Evolutionary conservation across 257 asterid species (phyloP).

Genomic region (Capsicum baccatum): DNA sequence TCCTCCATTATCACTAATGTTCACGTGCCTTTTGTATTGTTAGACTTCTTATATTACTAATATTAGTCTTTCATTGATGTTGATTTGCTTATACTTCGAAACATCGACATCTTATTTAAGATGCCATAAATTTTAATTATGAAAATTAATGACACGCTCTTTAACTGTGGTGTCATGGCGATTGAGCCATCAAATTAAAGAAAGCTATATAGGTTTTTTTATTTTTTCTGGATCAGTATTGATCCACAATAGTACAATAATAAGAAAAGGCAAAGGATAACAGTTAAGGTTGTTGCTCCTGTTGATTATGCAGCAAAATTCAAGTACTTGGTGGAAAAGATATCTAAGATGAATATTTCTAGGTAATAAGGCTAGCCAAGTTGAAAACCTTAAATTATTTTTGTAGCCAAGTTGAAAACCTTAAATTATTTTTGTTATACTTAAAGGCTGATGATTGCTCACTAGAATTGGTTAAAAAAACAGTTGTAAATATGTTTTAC

Average conservation of each 20-base stretch:
- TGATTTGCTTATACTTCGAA: slow-evolving; percentile 73
- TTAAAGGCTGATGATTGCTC: not conserved
- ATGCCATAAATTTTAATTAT: slow-evolving; percentile 92
- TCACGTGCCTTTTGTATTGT: not conserved
- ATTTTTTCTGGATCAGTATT: slow-evolving; percentile 78
- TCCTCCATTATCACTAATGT: no score
- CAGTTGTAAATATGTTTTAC: not conserved
- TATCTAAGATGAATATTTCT: slow-evolving; percentile 57
- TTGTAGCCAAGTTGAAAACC: not conserved
- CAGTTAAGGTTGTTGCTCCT: slow-evolving; percentile 66
- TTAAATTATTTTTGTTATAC: not conserved
- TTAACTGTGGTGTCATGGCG: slow-evolving; percentile 90
- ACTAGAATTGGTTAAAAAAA: not conserved
- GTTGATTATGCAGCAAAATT: slow-evolving; percentile 83
- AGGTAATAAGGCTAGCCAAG: not conserved
- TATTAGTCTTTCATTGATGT: slow-evolving; percentile 63
- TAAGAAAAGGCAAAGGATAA: slow-evolving; percentile 87
- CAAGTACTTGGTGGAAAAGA: slow-evolving; percentile 66
- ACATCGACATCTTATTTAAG: slow-evolving; percentile 72
- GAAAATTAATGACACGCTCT: slow-evolving; percentile 84
- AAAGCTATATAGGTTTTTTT: slow-evolving; percentile 70
- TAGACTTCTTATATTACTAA: no score
- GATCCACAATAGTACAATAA: slow-evolving; percentile 66
- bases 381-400: not conserved
- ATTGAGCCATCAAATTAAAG: slow-evolving; percentile 78